Conservation (phyloP, 345 rosid species). For the Eucalyptus curtisii region DNA sequence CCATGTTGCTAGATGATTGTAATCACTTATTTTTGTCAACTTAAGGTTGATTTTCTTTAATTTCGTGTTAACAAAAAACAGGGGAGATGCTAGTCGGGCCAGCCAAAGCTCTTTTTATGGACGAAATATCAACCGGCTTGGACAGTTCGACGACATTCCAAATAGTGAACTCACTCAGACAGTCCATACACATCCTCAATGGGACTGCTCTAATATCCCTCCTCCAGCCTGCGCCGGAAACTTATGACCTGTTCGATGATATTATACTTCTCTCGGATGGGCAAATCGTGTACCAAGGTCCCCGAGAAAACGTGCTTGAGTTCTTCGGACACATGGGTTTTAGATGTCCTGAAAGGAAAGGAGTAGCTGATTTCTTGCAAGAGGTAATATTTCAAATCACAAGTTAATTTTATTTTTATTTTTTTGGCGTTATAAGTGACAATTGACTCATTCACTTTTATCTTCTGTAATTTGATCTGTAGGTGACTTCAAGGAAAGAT, state of each 20-base stretch:
- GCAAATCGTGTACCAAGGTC: constrained; percentile 67
- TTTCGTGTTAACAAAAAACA: not conserved
- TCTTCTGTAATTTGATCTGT: not conserved
- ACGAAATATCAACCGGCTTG: constrained; percentile 77
- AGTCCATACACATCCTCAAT: constrained; percentile 39
- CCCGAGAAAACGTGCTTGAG: constrained; percentile 46
- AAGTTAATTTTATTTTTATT: not conserved
- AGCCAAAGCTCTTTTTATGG: constrained; percentile 71
- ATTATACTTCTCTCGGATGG: constrained; percentile 77
- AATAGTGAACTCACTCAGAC: constrained; percentile 60
- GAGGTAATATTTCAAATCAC: constrained; percentile 25
- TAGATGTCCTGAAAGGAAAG: constrained; percentile 72
- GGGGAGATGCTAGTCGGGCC: constrained; percentile 91
- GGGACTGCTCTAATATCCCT: constrained; percentile 76
- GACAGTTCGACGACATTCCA: constrained; percentile 81
- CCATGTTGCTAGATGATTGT: not conserved
- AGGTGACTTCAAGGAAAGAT: constrained; percentile 71
- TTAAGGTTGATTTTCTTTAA: not conserved
- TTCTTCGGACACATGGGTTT: constrained; percentile 63
- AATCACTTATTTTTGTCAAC: not conserved
- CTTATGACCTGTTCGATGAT: constrained; percentile 64
- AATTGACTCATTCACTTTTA: not conserved
- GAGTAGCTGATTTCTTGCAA: constrained; percentile 79
- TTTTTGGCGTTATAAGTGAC: not conserved
- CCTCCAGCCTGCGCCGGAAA: constrained; percentile 81